Base-by-base conservation (phyloP, 371 early-diverging fungal genomes). In the Mortierella sp. region DNA sequence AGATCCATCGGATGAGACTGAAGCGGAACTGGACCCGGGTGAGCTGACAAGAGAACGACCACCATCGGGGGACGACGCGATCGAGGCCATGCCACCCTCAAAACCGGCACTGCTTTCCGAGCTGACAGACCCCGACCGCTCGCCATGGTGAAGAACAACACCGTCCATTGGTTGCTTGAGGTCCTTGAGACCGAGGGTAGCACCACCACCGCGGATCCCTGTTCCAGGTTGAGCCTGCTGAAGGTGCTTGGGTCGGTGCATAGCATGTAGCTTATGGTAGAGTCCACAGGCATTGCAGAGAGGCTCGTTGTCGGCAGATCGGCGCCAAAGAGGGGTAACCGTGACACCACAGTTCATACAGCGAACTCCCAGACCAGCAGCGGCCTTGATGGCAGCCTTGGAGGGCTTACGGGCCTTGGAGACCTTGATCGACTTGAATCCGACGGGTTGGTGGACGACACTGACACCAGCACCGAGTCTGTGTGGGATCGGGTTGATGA, bases 261-360 rank as follows among this genome's bases (percentile, higher is more conserved):
- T 88, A 76, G 93, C 91, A 80, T 98, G 99, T 31, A 97, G 90
- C 86, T 96, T 96, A 76, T 93, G 94, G 87, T 98, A 99, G 47
- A 99, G 89, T 0, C 99, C 99, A 82, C 99, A 99, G 24, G 99
- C 98, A 89, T 99, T 99, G 90, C 99, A 99, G 24, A 99, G 90
- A 3, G 94, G 84, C 73, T 97, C 93, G 70, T 96, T 97, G 73
- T 96, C 90, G 42, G 92, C 92, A 31, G 96, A 95, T 70, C 98
- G 90, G 50, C 99, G 91, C 99, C 99, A 99, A 21, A 99, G 92
- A 0, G 99, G 98, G 6, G 99, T 99, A 8, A 91, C 91, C 0
- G 95, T 96, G 8, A 97, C 95, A 9, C 92, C 91, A 87, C 99
- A 99, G 89, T 99, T 98, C 77, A 91, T 90, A 84, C 98, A 98